Base-by-base conservation (phyloP, 2,329 filamentous ascomycete species). In the Fusarium lateritium region DNA sequence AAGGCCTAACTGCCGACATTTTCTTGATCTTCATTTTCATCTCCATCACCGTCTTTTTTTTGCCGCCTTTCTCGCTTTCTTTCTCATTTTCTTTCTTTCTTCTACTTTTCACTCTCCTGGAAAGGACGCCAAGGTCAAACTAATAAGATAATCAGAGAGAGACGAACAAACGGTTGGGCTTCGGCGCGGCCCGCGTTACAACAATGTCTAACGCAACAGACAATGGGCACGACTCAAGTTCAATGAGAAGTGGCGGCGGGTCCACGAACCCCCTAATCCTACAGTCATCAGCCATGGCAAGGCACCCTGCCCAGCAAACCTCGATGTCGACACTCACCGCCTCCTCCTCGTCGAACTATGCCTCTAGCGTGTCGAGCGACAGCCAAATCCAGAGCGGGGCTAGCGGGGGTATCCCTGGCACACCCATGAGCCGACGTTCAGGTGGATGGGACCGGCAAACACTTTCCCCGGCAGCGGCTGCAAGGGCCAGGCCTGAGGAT, bases 361-460 rank as follows among this genome's bases (percentile, higher is more conserved):
- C 68, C 61, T 59, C 56, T 58, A 71, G 69, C 53, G 68, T 71
- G 40, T 71, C 69, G 17, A 70, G 67, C 28, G 67, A 58, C 56
- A 58, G 62, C 53, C 65, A 56, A 19, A 49, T 58, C 34, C 64
- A 61, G 55, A 67, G 64, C 28, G 65, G 57, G 63, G 70, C 62
- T 11, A 36, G 64, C 24, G 65, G 57, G 63, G 70, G 65, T 11
- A 36, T 65, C 28, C 70, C 70, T 51, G 70, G 70, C 55, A 73
- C 70, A 21, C 70, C 70, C 33, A 33, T 58, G 33, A 71, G 58
- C 62, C 46, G 65, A 56, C 65, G 58, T 51, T 73, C 70, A 46
- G 70, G 70, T 7, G 70, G 59, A 68, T 73, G 70, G 70, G 62
- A 73, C 42, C 70, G 46, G 65, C 70, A 73, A 38, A 67, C 65